A percentile compares a stretch with the other conserved stretches of the same genome.
phyloP scores from a whole-genome alignment of 192 early-diverging fungal species.

The Entophlyctis helioformis region DNA sequence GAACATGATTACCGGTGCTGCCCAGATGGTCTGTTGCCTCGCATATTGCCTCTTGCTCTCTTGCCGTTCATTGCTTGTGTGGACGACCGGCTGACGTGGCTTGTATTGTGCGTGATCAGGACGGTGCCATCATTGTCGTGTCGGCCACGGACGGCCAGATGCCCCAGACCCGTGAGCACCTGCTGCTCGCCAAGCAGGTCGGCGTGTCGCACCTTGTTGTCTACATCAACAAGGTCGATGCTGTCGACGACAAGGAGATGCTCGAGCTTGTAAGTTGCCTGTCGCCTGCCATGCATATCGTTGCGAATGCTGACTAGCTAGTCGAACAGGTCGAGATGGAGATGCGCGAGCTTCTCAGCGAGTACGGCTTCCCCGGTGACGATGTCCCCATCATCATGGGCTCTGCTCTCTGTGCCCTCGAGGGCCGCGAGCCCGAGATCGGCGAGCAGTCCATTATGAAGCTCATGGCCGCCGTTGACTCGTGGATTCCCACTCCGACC shows the following conservation, averaged over 20 bases:
- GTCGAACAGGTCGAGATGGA: slow-evolving; percentile 74
- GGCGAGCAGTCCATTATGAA: slow-evolving; percentile 80
- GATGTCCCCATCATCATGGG: slow-evolving; percentile 82
- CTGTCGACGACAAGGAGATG: slow-evolving; percentile 93
- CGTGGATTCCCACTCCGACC: slow-evolving; percentile 78
- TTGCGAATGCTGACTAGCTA: neutral
- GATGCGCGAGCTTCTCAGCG: slow-evolving; percentile 85
- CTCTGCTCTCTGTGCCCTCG: slow-evolving; percentile 90
- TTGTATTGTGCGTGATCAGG: slow-evolving; percentile 29
- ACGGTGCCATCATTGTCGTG: slow-evolving; percentile 97
- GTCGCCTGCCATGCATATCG: neutral
- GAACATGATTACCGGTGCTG: slow-evolving; percentile 99
- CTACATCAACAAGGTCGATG: slow-evolving; percentile 98
- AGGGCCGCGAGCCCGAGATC: slow-evolving; percentile 80
- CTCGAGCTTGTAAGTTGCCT: slow-evolving; percentile 63
- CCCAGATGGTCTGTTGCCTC: slow-evolving; percentile 53
- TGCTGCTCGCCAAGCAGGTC: slow-evolving; percentile 92
- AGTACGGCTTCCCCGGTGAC: slow-evolving; percentile 92
- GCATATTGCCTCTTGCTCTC: neutral
- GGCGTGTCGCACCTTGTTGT: slow-evolving; percentile 88
- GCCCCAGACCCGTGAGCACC: slow-evolving; percentile 97
- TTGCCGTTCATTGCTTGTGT: too few species aligned
- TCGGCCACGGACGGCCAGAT: slow-evolving; percentile 97
- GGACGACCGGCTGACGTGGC: too few species aligned
- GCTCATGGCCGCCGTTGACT: slow-evolving; percentile 89